These are phyloP conservation scores for Boletus barrowsii DNA, from an alignment of 768 basidiomycete genomes.

Conservation along the genomic window DNA sequence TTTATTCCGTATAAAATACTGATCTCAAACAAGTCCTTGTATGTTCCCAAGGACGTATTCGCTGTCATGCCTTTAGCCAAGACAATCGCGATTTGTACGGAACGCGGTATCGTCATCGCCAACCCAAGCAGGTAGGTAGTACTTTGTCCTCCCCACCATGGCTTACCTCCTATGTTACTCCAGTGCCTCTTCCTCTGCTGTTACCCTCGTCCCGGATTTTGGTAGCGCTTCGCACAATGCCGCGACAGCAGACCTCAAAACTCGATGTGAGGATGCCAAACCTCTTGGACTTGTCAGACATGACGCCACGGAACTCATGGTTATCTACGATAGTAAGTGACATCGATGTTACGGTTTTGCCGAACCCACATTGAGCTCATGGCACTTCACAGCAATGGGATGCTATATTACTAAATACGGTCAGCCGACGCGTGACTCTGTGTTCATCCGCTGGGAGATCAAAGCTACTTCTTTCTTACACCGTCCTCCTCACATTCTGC, in stretches of 20 bases:
- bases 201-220: constrained; percentile 61
- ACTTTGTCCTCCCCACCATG: not conserved
- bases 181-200: constrained; percentile 41
- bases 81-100: constrained; percentile 63
- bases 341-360: not conserved
- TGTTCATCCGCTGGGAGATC: constrained; percentile 78
- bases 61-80: constrained; percentile 58
- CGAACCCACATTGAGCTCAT: constrained; percentile 1
- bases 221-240: constrained; percentile 36
- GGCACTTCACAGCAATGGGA: constrained; percentile 57
- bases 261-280: constrained; percentile 52
- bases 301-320: constrained; percentile 54
- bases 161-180: not conserved
- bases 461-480: constrained; percentile 59
- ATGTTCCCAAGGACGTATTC: constrained; percentile 68
- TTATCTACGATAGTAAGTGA: constrained; percentile 70
- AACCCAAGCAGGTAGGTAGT: constrained; percentile 63
- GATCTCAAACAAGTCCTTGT: constrained; percentile 47
- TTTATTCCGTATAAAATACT: not conserved
- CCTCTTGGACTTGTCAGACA: constrained; percentile 66
- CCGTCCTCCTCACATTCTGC: constrained; percentile 61
- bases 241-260: constrained; percentile 52
- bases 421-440: constrained; percentile 53
- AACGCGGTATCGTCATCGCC: constrained; percentile 60
- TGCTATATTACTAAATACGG: constrained; percentile 76